These are phyloP conservation scores for Ochromonadaceae sp. DNA, from an alignment of 352 stramenopile species.

Conservation along the genomic window DNA sequence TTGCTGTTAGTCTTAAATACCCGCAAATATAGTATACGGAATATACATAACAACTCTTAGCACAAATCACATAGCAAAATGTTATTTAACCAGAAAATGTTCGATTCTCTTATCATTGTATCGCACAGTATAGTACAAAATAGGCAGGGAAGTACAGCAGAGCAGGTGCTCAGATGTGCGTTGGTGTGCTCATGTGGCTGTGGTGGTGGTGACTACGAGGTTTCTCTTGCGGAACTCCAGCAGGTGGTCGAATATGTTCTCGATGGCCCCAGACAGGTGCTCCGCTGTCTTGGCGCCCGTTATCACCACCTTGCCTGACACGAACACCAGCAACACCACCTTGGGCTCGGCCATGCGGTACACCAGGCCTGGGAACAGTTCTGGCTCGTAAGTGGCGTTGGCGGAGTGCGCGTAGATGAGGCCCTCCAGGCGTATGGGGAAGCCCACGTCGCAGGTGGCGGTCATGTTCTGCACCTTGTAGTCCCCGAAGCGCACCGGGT, in stretches of 20 bases:
- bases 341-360: constrained; percentile 91
- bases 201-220: constrained; percentile 4
- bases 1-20: too few species aligned
- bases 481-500: constrained; percentile 38
- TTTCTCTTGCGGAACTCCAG: constrained; percentile 43
- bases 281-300: constrained; percentile 65
- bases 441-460: constrained; percentile 88
- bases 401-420: constrained; percentile 83
- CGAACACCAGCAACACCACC: constrained; percentile 98
- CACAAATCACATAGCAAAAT: too few species aligned
- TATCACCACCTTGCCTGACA: constrained; percentile 94
- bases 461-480: constrained; percentile 94
- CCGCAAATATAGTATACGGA: too few species aligned
- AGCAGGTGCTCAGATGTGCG: too few species aligned
- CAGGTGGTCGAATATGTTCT: constrained; percentile 52
- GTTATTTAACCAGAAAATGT: too few species aligned
- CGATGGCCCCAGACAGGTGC: constrained; percentile 58
- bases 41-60: too few species aligned
- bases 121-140: too few species aligned
- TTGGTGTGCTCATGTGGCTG: neutral
- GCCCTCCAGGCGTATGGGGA: constrained; percentile 96
- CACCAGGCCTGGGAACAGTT: constrained; percentile 98
- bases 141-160: too few species aligned
- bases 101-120: too few species aligned
- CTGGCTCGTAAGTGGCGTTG: constrained; percentile 93